These are phyloP conservation scores for Fonsecaea monophora DNA, from an alignment of 2,329 filamentous ascomycete species.

Conservation along the genomic window DNA sequence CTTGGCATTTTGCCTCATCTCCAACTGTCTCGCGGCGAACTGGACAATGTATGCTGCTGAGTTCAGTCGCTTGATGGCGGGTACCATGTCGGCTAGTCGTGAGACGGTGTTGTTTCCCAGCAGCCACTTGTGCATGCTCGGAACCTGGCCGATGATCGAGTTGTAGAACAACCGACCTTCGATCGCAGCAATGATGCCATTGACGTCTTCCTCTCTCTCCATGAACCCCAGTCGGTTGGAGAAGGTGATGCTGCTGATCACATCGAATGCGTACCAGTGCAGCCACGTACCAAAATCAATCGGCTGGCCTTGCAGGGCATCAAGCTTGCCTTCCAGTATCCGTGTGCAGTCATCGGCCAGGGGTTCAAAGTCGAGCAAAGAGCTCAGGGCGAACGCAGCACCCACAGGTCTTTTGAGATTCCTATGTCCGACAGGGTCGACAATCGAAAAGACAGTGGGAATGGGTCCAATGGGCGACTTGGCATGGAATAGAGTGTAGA, in stretches of 20 bases:
- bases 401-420: slow-evolving; percentile 50
- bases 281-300: slow-evolving; percentile 46
- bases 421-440: slow-evolving; percentile 51
- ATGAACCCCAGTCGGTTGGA: slow-evolving; percentile 46
- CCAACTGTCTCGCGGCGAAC: slow-evolving; percentile 32
- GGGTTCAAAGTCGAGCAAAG: slow-evolving; percentile 49
- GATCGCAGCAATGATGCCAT: slow-evolving; percentile 44
- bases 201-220: slow-evolving; percentile 45
- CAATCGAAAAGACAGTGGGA: slow-evolving; percentile 49
- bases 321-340: slow-evolving; percentile 31
- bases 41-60: slow-evolving; percentile 30
- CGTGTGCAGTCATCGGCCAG: slow-evolving; percentile 44
- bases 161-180: slow-evolving; percentile 32
- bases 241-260: slow-evolving; percentile 48
- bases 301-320: slow-evolving; percentile 21
- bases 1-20: slow-evolving; percentile 22
- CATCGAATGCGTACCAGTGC: slow-evolving; percentile 48
- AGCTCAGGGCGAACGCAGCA: slow-evolving; percentile 50
- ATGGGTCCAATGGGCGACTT: slow-evolving; percentile 38
- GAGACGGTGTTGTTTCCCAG: slow-evolving; percentile 26
- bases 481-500: slow-evolving; percentile 33
- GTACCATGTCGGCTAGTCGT: slow-evolving; percentile 23
- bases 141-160: slow-evolving; percentile 33
- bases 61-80: slow-evolving; percentile 30
- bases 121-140: slow-evolving; percentile 27